Conservation (phyloP, 352 stramenopile genomes). For the Globisporangium carolinianum region DNA sequence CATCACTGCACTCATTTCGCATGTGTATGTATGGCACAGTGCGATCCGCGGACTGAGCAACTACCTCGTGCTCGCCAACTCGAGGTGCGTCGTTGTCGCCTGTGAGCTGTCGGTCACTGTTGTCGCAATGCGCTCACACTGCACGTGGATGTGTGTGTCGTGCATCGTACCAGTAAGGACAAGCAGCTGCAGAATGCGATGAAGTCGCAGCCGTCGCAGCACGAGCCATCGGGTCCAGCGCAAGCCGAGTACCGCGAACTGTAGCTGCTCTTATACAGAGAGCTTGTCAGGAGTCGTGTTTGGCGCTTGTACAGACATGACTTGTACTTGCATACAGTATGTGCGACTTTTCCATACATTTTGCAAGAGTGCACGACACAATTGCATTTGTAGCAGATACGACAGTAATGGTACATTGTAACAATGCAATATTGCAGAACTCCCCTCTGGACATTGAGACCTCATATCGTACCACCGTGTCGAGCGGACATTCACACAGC, state of each 20-base stretch:
- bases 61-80: constrained; percentile 85
- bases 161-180: constrained; percentile 56
- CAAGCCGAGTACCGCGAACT: constrained; percentile 80
- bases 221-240: constrained; percentile 24
- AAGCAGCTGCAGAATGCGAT: constrained; percentile 79
- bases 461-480: not conserved
- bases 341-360: no score
- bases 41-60: constrained; percentile 80
- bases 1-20: not conserved
- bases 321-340: not conserved
- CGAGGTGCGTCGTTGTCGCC: constrained; percentile 31
- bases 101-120: no score
- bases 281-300: not conserved
- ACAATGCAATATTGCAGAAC: not conserved
- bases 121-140: not conserved
- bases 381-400: not conserved
- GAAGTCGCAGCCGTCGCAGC: constrained; percentile 45
- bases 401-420: not conserved
- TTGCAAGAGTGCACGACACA: no score
- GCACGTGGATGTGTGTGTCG: not conserved
- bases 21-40: constrained; percentile 19
- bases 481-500: not conserved
- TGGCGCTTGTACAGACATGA: not conserved
- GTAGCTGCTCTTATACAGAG: constrained; percentile 15
- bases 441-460: not conserved